Evolutionary conservation across 2,329 filamentous ascomycete species (phyloP).

Genomic region (Metarhizium album): DNA sequence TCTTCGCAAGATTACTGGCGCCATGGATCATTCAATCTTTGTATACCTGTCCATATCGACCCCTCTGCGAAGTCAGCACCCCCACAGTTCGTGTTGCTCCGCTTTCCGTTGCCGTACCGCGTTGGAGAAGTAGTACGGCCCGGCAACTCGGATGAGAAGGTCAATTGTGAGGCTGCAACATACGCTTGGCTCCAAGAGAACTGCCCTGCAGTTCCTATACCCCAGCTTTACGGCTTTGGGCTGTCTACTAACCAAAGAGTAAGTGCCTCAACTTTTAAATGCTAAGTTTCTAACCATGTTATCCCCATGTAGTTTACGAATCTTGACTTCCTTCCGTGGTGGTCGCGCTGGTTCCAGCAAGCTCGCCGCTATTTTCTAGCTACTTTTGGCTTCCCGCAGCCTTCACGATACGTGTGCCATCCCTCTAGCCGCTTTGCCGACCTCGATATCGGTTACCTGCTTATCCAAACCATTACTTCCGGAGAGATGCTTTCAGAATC

Average conservation of each 20-base stretch:
- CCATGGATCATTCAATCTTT: slow-evolving; percentile 23
- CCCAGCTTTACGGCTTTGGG: slow-evolving; percentile 15
- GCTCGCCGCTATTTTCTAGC: slow-evolving; percentile 1
- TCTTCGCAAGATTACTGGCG: slow-evolving; percentile 9
- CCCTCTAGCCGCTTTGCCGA: slow-evolving; percentile 4
- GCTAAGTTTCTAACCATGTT: neutral
- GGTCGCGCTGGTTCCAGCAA: slow-evolving; percentile 2
- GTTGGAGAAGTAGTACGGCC: slow-evolving; percentile 24
- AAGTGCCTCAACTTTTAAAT: slow-evolving; percentile 1
- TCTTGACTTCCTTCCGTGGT: neutral
- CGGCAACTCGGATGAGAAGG: slow-evolving; percentile 31
- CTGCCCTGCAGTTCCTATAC: slow-evolving; percentile 14
- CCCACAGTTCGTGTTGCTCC: slow-evolving; percentile 6
- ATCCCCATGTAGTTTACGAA: slow-evolving; percentile 3
- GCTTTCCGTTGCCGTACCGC: slow-evolving; percentile 21
- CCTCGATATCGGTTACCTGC: slow-evolving; percentile 12
- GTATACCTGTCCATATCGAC: slow-evolving; percentile 14
- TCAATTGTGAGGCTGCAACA: slow-evolving; percentile 15
- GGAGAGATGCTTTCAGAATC: slow-evolving; percentile 12
- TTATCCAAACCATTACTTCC: slow-evolving; percentile 11
- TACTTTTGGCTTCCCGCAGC: slow-evolving; percentile 7
- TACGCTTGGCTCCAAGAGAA: slow-evolving; percentile 12
- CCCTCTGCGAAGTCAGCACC: neutral
- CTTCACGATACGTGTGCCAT: slow-evolving; percentile 9
- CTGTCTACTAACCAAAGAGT: slow-evolving; percentile 10